phyloP scores from a whole-genome alignment of 495 filamentous ascomycete genomes.

The Pseudomonodictys pantanalensis region DNA sequence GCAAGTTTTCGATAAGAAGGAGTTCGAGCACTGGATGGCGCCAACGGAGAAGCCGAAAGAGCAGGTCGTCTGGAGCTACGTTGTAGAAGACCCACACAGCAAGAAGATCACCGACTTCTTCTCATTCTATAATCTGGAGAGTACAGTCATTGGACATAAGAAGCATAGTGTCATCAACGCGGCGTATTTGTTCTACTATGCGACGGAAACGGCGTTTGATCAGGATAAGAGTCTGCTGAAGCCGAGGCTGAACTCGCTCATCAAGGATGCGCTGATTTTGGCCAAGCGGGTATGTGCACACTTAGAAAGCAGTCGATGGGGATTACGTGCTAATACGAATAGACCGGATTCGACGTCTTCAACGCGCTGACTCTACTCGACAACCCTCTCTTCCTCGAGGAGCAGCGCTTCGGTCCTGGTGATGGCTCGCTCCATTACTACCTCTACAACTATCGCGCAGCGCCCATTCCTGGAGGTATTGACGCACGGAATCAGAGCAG shows the following conservation, averaged over 20 bases:
- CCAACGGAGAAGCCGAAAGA: slow-evolving; percentile 62
- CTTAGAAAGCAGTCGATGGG: neutral
- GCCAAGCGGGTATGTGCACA: slow-evolving; percentile 63
- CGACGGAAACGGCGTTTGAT: slow-evolving; percentile 73
- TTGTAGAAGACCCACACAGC: slow-evolving; percentile 71
- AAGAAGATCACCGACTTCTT: slow-evolving; percentile 93
- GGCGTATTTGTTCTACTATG: slow-evolving; percentile 96
- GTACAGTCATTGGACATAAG: slow-evolving; percentile 74
- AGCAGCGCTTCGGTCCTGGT: slow-evolving; percentile 89
- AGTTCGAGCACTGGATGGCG: slow-evolving; percentile 85
- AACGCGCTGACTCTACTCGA: slow-evolving; percentile 92
- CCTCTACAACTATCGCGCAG: slow-evolving; percentile 90
- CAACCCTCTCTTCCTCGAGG: slow-evolving; percentile 85
- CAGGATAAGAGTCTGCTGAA: slow-evolving; percentile 58
- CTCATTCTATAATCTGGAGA: slow-evolving; percentile 94
- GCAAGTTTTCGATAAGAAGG: slow-evolving; percentile 72
- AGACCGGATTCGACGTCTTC: slow-evolving; percentile 89
- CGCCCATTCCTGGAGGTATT: slow-evolving; percentile 76
- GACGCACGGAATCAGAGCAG: slow-evolving; percentile 73
- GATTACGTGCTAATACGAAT: slow-evolving; percentile 11
- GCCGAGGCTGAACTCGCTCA: slow-evolving; percentile 67
- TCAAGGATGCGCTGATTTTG: slow-evolving; percentile 81
- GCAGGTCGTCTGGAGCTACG: slow-evolving; percentile 87
- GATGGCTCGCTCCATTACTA: slow-evolving; percentile 96
- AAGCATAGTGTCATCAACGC: slow-evolving; percentile 77